Evolutionary conservation across 2,329 filamentous ascomycete genomes (phyloP), one percentile per base, ranked within the genome.

Genomic region (Trichoderma guizhouense): DNA sequence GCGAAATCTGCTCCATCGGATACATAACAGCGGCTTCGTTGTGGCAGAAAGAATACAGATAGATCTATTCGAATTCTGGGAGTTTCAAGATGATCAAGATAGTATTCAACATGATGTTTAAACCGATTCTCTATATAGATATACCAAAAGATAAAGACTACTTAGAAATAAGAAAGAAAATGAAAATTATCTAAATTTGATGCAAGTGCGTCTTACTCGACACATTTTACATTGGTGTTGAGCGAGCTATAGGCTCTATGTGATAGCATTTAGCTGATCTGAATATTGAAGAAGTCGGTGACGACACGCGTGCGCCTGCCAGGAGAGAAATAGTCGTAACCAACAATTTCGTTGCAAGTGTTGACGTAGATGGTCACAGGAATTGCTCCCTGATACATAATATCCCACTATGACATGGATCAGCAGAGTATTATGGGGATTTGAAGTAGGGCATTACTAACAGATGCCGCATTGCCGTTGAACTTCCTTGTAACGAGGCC

Each of bases 301-400:
- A 77, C 74, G 0, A 79, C 79, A 3, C 79, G 69, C 3, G 79
- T 81, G 18, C 79, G 74, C 12, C 74, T 47, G 0, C 65, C 75
- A 0, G 76, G 75, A 0, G 78, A 74, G 57, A 81, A 81, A 36
- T 79, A 83, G 65, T 83, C 81, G 47, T 82, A 83, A 0, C 82
- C 81, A 43, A 80, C 80, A 1, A 83, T 72, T 4, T 79, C 32
- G 68, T 76, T 74, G 67, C 80, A 82, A n/a, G 64, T 74, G 36
- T 79, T 76, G 1, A 83, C 79, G 21, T 77, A 82, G 0, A 82
- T 77, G 0, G 80, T 82, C 0, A 82, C 80, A 0, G 82, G 81
- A 15, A 83, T 77, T 2, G 70, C 74, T 0, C 75, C 77, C 34
- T 78, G 77, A 55, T 82, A 83, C 76, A 83, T 78, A 7, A 83